phyloP scores from a whole-genome alignment of 257 asterid species.

The Nicotiana noctiflora region DNA sequence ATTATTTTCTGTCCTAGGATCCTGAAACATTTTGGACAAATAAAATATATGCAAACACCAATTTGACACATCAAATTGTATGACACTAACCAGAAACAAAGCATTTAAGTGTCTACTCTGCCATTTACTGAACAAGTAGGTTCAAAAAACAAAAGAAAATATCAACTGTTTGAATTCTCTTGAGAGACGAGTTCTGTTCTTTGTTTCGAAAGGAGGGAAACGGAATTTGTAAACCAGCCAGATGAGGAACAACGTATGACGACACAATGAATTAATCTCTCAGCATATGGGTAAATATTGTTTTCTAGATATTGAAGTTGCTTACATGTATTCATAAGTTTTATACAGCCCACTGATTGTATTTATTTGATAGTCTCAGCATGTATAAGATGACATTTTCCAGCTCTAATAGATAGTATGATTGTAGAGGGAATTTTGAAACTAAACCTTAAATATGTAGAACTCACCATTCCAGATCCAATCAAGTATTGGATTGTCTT shows the following conservation, averaged over 20 bases:
- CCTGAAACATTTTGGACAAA: slow-evolving; percentile 31
- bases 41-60: neutral
- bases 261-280: neutral
- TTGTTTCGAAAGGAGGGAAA: neutral
- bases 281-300: neutral
- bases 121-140: neutral
- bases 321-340: neutral
- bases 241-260: neutral
- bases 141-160: neutral
- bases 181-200: neutral
- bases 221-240: neutral
- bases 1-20: slow-evolving; percentile 66
- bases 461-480: slow-evolving; percentile 82
- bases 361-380: neutral
- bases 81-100: neutral
- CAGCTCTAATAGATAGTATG: neutral
- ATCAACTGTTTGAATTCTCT: neutral
- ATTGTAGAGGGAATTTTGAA: neutral
- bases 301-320: neutral
- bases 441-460: neutral
- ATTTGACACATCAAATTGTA: neutral
- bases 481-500: slow-evolving; percentile 77
- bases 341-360: neutral
- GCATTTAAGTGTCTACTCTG: neutral
- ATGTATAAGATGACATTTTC: neutral